A percentile compares a stretch with the other conserved stretches of the same genome.
These are phyloP conservation scores for Cyclotella choctawhatcheeana DNA, from an alignment of 108 stramenopile genomes.

Conservation along the genomic window DNA sequence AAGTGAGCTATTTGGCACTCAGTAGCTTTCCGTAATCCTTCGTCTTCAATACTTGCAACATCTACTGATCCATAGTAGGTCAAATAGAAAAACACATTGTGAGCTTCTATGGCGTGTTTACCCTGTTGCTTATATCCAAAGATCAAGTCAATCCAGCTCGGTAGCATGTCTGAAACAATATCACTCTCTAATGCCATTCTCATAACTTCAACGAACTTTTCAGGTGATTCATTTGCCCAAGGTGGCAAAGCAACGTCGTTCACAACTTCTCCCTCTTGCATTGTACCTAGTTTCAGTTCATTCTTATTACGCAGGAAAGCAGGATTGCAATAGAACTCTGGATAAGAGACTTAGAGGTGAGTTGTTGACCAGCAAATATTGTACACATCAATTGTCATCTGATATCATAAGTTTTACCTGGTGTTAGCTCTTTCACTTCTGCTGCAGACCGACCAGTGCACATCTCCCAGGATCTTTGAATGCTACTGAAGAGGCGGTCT, in stretches of 20 bases:
- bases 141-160: constrained; percentile 98
- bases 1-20: constrained; percentile 98
- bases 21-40: constrained; percentile 83
- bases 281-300: constrained; percentile 92
- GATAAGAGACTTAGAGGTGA: too few species aligned
- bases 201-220: constrained; percentile 90
- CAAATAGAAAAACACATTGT: constrained; percentile 97
- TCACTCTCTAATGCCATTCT: constrained; percentile 64
- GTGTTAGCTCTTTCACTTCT: constrained; percentile 97
- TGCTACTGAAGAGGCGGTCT: constrained; percentile 95
- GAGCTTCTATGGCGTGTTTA: constrained; percentile 89
- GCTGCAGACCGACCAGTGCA: constrained; percentile 87
- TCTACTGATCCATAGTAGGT: constrained; percentile 99
- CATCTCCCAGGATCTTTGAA: constrained; percentile 93
- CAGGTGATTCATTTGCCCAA: constrained; percentile 95
- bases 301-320: constrained; percentile 90
- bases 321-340: constrained; percentile 95
- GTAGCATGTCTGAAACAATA: constrained; percentile 91
- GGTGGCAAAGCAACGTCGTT: constrained; percentile 96
- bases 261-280: constrained; percentile 93
- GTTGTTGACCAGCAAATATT: too few species aligned
- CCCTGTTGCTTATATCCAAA: constrained; percentile 98
- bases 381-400: too few species aligned
- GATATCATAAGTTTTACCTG: too few species aligned
- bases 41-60: constrained; percentile 94